phyloP scores from a whole-genome alignment of 768 basidiomycete species.

The Russula sp. region DNA sequence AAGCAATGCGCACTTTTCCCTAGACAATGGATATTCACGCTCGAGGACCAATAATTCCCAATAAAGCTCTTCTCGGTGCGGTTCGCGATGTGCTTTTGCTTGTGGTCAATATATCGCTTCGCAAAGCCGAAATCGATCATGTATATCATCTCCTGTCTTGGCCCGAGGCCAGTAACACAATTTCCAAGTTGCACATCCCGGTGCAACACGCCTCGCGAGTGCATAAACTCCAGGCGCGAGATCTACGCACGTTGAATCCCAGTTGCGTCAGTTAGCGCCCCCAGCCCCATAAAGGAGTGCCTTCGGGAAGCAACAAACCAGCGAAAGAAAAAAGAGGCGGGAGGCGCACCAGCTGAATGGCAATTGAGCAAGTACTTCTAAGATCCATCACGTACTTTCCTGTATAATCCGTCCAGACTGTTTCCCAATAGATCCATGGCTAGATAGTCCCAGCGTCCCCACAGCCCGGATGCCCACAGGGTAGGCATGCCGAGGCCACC shows the following conservation, averaged over 20 bases:
- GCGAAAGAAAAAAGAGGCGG: neutral
- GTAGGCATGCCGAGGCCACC: constrained; percentile 69
- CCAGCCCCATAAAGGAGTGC: neutral
- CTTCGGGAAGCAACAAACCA: neutral
- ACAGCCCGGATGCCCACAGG: constrained; percentile 46
- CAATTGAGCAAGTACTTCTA: constrained; percentile 64
- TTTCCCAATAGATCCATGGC: constrained; percentile 70
- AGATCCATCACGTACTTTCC: constrained; percentile 54
- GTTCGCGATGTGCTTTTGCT: constrained; percentile 60
- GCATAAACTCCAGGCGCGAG: constrained; percentile 66
- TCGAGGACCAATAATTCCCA: constrained; percentile 81
- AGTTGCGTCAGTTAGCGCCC: neutral
- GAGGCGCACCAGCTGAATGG: constrained; percentile 62
- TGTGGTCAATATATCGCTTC: constrained; percentile 63
- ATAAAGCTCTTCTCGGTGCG: constrained; percentile 64
- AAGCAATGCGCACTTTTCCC: constrained; percentile 47
- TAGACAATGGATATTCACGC: constrained; percentile 69
- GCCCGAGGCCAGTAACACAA: constrained; percentile 54
- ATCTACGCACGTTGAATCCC: constrained; percentile 39
- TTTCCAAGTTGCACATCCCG: constrained; percentile 79
- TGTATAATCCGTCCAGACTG: constrained; percentile 58
- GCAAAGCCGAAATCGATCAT: constrained; percentile 88
- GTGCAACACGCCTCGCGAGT: constrained; percentile 62
- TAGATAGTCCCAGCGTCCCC: constrained; percentile 36
- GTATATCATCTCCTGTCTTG: constrained; percentile 55